These are phyloP conservation scores for Chaetoscypha palmicola DNA, from an alignment of 2,329 filamentous ascomycete species.

Conservation along the genomic window DNA sequence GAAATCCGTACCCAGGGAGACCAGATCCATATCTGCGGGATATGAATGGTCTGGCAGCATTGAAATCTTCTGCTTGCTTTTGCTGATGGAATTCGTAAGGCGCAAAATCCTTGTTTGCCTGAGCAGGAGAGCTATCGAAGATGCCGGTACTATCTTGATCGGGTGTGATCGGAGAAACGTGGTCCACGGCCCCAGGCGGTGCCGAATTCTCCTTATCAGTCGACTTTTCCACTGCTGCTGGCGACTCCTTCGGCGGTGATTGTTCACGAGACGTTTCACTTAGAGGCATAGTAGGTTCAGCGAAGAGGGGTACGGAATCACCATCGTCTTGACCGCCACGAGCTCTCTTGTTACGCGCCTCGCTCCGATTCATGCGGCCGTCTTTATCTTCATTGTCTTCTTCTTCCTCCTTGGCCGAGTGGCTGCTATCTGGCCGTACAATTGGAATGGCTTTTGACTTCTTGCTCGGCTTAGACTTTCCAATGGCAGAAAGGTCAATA, in stretches of 20 bases:
- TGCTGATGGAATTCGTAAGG: slow-evolving; percentile 53
- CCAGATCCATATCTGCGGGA: slow-evolving; percentile 23
- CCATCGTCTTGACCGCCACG: slow-evolving; percentile 58
- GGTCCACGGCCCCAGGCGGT: slow-evolving; percentile 15
- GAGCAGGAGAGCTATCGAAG: slow-evolving; percentile 37
- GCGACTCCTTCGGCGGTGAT: slow-evolving; percentile 26
- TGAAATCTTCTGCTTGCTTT: slow-evolving; percentile 34
- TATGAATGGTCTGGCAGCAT: slow-evolving; percentile 27
- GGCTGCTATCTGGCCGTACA: slow-evolving; percentile 53
- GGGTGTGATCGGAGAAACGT: slow-evolving; percentile 23
- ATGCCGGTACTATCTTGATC: slow-evolving; percentile 39
- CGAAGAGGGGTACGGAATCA: slow-evolving; percentile 70
- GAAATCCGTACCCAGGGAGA: slow-evolving; percentile 24
- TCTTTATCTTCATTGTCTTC: slow-evolving; percentile 48
- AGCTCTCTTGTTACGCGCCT: slow-evolving; percentile 69
- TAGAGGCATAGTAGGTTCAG: slow-evolving; percentile 42
- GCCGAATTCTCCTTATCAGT: slow-evolving; percentile 30
- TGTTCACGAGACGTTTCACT: slow-evolving; percentile 29
- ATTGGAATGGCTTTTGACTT: slow-evolving; percentile 82
- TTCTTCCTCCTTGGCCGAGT: slow-evolving; percentile 34
- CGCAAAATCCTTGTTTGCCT: slow-evolving; percentile 46
- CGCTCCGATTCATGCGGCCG: slow-evolving; percentile 54
- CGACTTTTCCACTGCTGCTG: slow-evolving; percentile 9
- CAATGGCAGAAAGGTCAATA: slow-evolving; percentile 55
- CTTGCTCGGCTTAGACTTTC: slow-evolving; percentile 59